A percentile compares a stretch with the other conserved stretches of the same genome.
Conservation (phyloP, 2,329 filamentous ascomycete species). For the Calonectria crousiana region DNA sequence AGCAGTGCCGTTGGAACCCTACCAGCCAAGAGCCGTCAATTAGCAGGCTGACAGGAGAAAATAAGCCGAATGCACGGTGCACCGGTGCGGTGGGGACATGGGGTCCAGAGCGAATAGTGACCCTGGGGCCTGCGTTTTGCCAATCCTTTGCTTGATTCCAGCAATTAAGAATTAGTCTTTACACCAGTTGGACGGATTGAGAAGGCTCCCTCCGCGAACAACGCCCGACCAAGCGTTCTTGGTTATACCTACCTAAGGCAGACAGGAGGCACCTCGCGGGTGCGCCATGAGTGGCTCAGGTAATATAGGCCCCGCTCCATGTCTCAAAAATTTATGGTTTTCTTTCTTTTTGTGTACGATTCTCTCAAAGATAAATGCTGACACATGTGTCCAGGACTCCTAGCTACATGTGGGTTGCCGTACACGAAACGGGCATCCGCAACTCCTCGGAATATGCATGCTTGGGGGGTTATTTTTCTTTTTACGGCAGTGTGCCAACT, state of each 20-base stretch:
- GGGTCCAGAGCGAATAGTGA: not conserved
- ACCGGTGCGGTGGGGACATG: not conserved
- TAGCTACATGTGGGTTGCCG: not conserved
- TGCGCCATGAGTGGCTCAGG: not conserved
- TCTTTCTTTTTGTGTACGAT: not conserved
- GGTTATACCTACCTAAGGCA: not conserved
- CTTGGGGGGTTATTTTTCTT: not conserved
- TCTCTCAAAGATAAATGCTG: not conserved
- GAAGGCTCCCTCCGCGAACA: not conserved
- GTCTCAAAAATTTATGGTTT: constrained; percentile 5
- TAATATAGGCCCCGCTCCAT: not conserved
- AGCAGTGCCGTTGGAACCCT: not conserved
- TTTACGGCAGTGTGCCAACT: not conserved
- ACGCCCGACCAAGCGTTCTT: not conserved
- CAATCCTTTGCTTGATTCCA: not conserved
- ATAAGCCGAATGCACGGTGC: not conserved
- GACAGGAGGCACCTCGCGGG: not conserved
- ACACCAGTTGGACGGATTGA: not conserved
- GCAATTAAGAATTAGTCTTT: not conserved
- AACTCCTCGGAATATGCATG: not conserved
- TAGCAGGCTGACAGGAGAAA: not conserved
- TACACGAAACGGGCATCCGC: not conserved
- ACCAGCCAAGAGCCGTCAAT: not conserved
- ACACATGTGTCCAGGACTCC: not conserved
- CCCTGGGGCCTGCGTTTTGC: not conserved